Base-by-base conservation (phyloP, 495 filamentous ascomycete genomes). In the Aspergillus avenaceus region DNA sequence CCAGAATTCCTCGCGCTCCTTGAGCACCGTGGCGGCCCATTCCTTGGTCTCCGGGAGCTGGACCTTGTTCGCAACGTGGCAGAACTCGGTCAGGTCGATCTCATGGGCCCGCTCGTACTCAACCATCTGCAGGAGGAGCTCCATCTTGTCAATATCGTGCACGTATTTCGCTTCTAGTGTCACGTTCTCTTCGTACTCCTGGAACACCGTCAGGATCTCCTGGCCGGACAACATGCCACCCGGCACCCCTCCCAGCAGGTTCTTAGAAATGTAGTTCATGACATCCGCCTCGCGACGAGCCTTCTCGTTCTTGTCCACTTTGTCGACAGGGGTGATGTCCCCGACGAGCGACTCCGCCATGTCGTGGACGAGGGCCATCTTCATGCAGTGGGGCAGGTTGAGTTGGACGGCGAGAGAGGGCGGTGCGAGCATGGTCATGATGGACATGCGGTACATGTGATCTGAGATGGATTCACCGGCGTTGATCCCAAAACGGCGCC, bases 391-490 rank as follows among this genome's bases (percentile, higher is more conserved):
- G 3, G 80, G 73, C 52, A 96, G 78, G 64, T 97, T 83, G 57
- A 98, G 66, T 24, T 71, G 73, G 9, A 78, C 62, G 8, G 84
- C 72, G 9, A 95, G 80, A 12, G 88, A 74, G 0, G 85, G 72
- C 14, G 93, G 95, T n/a, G 89, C 91, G 45, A 97, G 79, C 83
- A 98, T 87, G 27, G 88, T 88, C 71, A 97, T 88, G 61, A 98
- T 82, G 41, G 91, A 90, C 93, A 98, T 98, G 62, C 93, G 89
- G 70, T 98, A 97, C 93, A 98, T 98, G 75, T 98, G 93, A 70
- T 98, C 93, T 22, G 90, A 80, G 66, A 98, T 96, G 1, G 88
- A 93, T 69, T 98, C 93, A 52, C 69, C 70, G 47, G 79, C 59
- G 32, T 80, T 59, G 63, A 97, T 89, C 37, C 80, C 82, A 62